A percentile compares a stretch with the other conserved stretches of the same genome.
phyloP scores from a whole-genome alignment of 371 early-diverging fungal species.

The Nosema muscidifuracis region DNA sequence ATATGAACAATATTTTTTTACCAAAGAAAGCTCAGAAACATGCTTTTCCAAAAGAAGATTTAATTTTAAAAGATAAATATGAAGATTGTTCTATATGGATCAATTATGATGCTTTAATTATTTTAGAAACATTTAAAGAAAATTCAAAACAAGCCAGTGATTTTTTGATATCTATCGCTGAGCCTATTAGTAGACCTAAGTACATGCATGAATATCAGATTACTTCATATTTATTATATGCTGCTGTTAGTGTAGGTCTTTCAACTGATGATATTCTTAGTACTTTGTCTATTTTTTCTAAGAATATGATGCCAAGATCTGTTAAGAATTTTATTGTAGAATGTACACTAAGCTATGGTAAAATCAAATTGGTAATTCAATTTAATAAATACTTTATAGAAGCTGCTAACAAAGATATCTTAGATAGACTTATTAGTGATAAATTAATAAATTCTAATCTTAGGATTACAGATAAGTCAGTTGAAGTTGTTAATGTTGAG shows the following conservation, averaged over 20 bases:
- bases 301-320: conserved; percentile 72
- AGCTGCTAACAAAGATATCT: conserved; percentile 71
- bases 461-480: conserved; percentile 54
- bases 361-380: conserved; percentile 89
- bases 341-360: conserved; percentile 85
- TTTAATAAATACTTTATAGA: conserved; percentile 85
- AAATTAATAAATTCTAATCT: conserved; percentile 66
- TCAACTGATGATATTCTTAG: conserved; percentile 85
- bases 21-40: conserved; percentile 63
- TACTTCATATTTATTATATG: conserved; percentile 92
- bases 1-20: conserved; percentile 49
- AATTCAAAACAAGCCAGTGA: conserved; percentile 87
- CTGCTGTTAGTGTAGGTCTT: conserved; percentile 94
- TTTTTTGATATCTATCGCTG: conserved; percentile 92
- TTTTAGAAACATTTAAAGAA: conserved; percentile 87
- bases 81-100: conserved; percentile 84
- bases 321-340: conserved; percentile 76
- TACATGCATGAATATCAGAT: conserved; percentile 93
- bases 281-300: conserved; percentile 79
- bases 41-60: conserved; percentile 52
- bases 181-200: conserved; percentile 86
- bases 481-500: conserved; percentile 66
- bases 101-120: conserved; percentile 78
- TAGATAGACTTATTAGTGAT: conserved; percentile 76
- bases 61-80: conserved; percentile 74